A percentile compares a stretch with the other conserved stretches of the same genome.
phyloP scores from a whole-genome alignment of 441 rosid genomes.

The Erodium texanum region DNA sequence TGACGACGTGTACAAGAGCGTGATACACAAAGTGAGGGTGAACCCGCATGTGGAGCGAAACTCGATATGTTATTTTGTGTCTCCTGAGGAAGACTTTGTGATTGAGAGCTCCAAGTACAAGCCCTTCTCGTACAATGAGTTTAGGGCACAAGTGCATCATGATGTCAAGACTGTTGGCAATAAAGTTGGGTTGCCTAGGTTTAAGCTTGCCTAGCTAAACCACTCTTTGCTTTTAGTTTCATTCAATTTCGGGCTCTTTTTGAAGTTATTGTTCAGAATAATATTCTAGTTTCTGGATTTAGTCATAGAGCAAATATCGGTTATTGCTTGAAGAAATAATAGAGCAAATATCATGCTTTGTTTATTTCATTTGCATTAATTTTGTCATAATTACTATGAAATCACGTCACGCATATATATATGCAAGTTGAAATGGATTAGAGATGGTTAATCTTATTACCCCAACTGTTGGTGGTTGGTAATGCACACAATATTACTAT shows the following conservation, averaged over 20 bases:
- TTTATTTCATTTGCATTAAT: too few relatives aligned
- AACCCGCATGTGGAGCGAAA: conserved; percentile 8
- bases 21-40: conserved; percentile 14
- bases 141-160: conserved; percentile 15
- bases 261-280: too few relatives aligned
- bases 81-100: conserved; percentile 11
- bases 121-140: conserved; percentile 18
- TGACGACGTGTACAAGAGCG: conserved; percentile 15
- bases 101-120: conserved; percentile 15
- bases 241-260: neutral
- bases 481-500: too few relatives aligned
- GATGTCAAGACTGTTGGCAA: conserved; percentile 16
- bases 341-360: too few relatives aligned
- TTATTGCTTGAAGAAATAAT: too few relatives aligned
- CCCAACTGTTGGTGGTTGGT: too few relatives aligned
- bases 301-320: too few relatives aligned
- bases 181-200: conserved; percentile 16
- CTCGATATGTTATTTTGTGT: conserved; percentile 22
- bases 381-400: too few relatives aligned
- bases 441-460: too few relatives aligned
- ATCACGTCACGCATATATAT: too few relatives aligned
- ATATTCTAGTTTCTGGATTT: too few relatives aligned
- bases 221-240: neutral
- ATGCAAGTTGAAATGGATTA: too few relatives aligned
- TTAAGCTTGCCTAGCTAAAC: neutral